These are phyloP conservation scores for Aspergillus sp. DNA, from an alignment of 2,329 filamentous ascomycete species.

Conservation along the genomic window DNA sequence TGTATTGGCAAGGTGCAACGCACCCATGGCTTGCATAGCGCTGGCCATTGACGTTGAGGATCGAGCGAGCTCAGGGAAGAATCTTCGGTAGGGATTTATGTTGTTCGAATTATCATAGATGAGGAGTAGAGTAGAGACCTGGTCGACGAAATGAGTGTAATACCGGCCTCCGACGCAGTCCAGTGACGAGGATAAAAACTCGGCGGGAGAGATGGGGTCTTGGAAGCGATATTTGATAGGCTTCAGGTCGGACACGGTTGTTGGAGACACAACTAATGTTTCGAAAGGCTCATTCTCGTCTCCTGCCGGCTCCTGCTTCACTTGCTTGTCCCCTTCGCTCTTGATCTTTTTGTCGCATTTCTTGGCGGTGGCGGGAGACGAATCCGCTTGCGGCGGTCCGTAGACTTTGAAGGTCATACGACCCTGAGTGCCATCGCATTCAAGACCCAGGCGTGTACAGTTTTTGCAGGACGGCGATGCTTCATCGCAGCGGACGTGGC, in stretches of 20 bases:
- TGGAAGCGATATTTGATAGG: conserved; percentile 30
- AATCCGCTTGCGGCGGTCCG: conserved; percentile 29
- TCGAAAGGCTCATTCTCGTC: conserved; percentile 18
- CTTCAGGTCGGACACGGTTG: conserved; percentile 21
- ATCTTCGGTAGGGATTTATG: conserved; percentile 39
- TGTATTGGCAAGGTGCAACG: conserved; percentile 45
- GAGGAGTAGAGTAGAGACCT: conserved; percentile 36
- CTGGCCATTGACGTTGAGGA: conserved; percentile 39
- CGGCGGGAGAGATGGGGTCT: conserved; percentile 25
- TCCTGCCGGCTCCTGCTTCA: conserved; percentile 17
- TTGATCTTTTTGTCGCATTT: conserved; percentile 25
- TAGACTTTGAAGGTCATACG: conserved; percentile 44
- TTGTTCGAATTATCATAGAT: conserved; percentile 41
- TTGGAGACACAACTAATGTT: conserved; percentile 30
- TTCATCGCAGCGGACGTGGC: conserved; percentile 44
- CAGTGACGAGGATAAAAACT: conserved; percentile 24
- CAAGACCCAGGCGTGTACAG: conserved; percentile 37
- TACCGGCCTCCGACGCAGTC: conserved; percentile 35
- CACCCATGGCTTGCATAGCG: conserved; percentile 45
- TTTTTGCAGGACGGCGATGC: conserved; percentile 41
- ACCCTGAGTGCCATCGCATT: conserved; percentile 39
- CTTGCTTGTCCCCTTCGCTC: conserved; percentile 4
- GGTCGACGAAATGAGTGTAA: conserved; percentile 39
- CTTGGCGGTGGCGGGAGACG: conserved; percentile 18
- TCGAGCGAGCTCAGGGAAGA: conserved; percentile 37